Evolutionary conservation across 306 rosid genomes (phyloP).

Genomic region (Malus orientalis): DNA sequence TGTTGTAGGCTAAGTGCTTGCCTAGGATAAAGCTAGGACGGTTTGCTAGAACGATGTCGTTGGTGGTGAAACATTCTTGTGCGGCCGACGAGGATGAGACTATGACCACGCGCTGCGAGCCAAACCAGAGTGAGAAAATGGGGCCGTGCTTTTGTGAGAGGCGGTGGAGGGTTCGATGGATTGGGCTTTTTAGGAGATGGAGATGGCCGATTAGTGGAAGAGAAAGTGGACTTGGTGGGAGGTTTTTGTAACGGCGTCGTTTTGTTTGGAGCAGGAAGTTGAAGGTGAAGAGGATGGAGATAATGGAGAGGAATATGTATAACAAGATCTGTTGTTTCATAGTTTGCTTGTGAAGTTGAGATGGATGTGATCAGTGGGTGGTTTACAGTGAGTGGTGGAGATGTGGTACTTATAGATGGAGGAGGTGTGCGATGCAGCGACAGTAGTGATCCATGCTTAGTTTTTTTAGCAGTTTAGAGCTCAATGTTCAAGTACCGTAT

Average conservation of each 20-base stretch:
- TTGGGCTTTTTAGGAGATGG: conserved; percentile 32
- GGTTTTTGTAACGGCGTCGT: conserved; percentile 8
- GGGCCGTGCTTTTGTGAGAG: conserved; percentile 43
- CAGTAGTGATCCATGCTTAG: too few species aligned
- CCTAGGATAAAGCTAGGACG: conserved; percentile 20
- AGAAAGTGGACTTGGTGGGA: conserved; percentile 47
- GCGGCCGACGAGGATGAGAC: conserved; percentile 40
- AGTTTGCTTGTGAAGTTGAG: not conserved
- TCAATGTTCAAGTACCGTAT: too few species aligned
- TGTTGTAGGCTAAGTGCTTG: conserved; percentile 40
- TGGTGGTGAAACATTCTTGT: conserved; percentile 65
- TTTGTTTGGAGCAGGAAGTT: conserved; percentile 18
- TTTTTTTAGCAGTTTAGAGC: too few species aligned
- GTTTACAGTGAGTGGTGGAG: not conserved
- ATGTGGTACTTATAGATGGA: not conserved
- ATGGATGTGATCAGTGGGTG: too few species aligned
- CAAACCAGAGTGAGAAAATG: conserved; percentile 20
- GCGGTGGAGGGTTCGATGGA: conserved; percentile 21
- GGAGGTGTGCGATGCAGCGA: too few species aligned
- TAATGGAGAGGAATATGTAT: not conserved
- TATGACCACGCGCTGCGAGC: conserved; percentile 24
- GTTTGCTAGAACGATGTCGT: conserved; percentile 50
- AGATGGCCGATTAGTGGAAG: conserved; percentile 60
- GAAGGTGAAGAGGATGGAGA: conserved; percentile 2
- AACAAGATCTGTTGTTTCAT: conserved; percentile 1